Evolutionary conservation across 2,329 filamentous ascomycete species (phyloP), one percentile per base, ranked within the genome.

Genomic region (Trichophyton equinum): DNA sequence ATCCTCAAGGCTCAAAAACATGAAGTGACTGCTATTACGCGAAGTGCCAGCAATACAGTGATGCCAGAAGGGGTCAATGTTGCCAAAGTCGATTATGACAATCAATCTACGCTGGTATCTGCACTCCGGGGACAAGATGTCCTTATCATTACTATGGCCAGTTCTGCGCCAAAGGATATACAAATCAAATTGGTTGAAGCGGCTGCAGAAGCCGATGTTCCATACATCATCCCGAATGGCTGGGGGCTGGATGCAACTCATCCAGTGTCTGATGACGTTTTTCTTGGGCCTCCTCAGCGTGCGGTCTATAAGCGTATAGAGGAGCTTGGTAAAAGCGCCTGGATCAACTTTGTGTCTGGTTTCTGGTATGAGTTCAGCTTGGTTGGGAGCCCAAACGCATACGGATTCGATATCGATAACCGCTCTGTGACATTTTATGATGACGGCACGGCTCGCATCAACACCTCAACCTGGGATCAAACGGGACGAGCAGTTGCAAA

Each of bases 391-490:
- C 71, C 72, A 1, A 57, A 63, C 22, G 67, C 69, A 47, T 81
- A 73, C 62, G 81, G 81, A 0, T 80, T 83, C 68, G 78, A 82
- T 60, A 71, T 83, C 51, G 65, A 70, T 6, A 73, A 77, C 44
- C 70, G 70, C 0, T 69, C 67, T 4, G 67, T 77, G 9, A 78
- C 75, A 0, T 67, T 82, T n/a, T 82, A 76, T 61, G 82, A 83
- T 62, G 80, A 82, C 30, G 85, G 85, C 0, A 77, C 76, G 20
- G 78, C 75, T 1, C 77, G 72, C 60, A 81, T 86, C 66, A 82
- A 79, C 63, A 80, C 75, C 0, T 82, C 79, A 11, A 87, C 86
- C 0, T 83, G 81, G 77, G 65, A 73, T 4, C 84, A 87, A 71
- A 73, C 78, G 66, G 78, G 78, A 64, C 68, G 76, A 64, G 82